Conservation (phyloP, 441 rosid species). For the Gossypium trilobum region DNA sequence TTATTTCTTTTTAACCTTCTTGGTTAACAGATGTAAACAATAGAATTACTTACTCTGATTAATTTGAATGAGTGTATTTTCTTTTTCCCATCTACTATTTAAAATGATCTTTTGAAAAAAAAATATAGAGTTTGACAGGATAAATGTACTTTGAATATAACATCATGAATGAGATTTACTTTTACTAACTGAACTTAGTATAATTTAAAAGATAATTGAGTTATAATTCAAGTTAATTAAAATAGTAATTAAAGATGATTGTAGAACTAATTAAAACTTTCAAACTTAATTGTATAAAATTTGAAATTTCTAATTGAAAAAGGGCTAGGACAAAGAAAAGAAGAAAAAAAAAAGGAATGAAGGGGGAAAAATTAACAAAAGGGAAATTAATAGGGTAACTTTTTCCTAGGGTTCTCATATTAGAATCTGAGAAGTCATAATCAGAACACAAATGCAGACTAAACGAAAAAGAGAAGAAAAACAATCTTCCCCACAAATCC, state of each 20-base stretch:
- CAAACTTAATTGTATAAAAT: background rate
- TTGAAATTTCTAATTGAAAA: background rate
- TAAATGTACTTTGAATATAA: background rate
- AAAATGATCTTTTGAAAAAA: too few species aligned
- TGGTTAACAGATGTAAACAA: too few species aligned
- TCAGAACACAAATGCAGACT: background rate
- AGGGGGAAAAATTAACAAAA: background rate
- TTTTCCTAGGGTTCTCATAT: background rate
- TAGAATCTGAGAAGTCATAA: background rate
- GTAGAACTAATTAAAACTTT: background rate
- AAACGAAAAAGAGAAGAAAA: background rate
- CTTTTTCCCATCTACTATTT: too few species aligned
- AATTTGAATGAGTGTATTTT: too few species aligned
- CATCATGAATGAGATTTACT: background rate
- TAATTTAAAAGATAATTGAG: background rate
- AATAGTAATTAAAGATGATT: background rate
- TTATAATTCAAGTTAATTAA: background rate
- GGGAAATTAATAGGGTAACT: background rate
- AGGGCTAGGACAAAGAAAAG: background rate
- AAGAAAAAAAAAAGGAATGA: background rate
- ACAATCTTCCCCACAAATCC: background rate
- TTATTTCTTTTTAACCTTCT: too few species aligned
- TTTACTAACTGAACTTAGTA: background rate
- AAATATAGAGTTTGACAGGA: too few species aligned
- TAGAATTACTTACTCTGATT: too few species aligned